Evolutionary conservation across 495 filamentous ascomycete species (phyloP).

Genomic region (Penicillium simplicissimum): DNA sequence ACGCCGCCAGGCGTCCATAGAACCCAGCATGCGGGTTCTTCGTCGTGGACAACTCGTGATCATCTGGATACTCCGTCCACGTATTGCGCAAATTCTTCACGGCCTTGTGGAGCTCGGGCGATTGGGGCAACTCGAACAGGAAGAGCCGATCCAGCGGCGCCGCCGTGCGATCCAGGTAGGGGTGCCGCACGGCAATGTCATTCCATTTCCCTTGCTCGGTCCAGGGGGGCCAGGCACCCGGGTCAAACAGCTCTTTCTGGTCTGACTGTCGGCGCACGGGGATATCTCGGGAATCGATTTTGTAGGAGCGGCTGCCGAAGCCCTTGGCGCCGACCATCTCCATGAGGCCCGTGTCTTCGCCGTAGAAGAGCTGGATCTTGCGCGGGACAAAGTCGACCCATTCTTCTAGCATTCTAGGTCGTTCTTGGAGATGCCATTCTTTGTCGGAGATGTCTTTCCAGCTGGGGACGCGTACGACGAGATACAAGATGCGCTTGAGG

Average conservation of each 20-base stretch:
- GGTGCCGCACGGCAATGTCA: slow-evolving; percentile 6
- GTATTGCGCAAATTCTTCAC: slow-evolving; percentile 3
- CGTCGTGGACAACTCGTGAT: slow-evolving; percentile 10
- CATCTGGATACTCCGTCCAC: slow-evolving; percentile 21
- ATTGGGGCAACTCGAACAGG: slow-evolving; percentile 9
- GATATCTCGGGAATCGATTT: not conserved
- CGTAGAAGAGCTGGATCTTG: slow-evolving; percentile 22
- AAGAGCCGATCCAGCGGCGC: slow-evolving; percentile 30
- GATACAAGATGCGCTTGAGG: slow-evolving; percentile 15
- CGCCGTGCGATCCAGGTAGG: slow-evolving; percentile 17
- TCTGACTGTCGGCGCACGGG: slow-evolving; percentile 14
- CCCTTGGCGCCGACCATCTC: slow-evolving; percentile 12
- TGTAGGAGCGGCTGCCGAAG: slow-evolving; percentile 7
- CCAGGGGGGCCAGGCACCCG: not conserved
- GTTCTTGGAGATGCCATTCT: slow-evolving; percentile 31
- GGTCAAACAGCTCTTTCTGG: slow-evolving; percentile 7
- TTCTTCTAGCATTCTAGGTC: slow-evolving; percentile 49
- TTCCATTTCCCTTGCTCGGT: slow-evolving; percentile 17
- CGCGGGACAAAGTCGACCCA: slow-evolving; percentile 52
- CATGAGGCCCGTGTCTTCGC: slow-evolving; percentile 9
- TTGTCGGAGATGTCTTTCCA: slow-evolving; percentile 26
- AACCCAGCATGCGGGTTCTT: slow-evolving; percentile 20
- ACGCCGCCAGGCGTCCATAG: slow-evolving; percentile 24
- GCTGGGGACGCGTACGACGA: not conserved
- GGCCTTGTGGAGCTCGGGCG: slow-evolving; percentile 9